phyloP scores from a whole-genome alignment of 164 flowering plant species.

The Stephania yunnanensis region DNA sequence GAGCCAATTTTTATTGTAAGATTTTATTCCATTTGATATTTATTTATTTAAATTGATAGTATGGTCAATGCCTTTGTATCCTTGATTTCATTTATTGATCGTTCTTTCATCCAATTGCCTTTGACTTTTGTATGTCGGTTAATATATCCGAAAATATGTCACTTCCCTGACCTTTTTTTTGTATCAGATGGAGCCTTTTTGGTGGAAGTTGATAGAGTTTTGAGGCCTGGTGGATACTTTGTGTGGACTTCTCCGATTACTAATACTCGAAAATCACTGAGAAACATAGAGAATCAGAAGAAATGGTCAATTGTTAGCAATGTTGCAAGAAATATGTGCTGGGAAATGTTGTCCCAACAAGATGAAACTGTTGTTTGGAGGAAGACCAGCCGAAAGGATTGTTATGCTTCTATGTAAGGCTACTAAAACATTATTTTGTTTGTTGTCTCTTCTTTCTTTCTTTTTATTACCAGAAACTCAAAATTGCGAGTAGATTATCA shows the following conservation, averaged over 20 bases:
- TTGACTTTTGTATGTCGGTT: not conserved
- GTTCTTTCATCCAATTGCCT: not conserved
- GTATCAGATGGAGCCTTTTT: conserved; percentile 73
- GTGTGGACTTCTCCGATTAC: conserved; percentile 95
- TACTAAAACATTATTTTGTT: conserved; percentile 7
- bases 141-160: not conserved
- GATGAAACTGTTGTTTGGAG: conserved; percentile 97
- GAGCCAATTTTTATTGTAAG: no score
- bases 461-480: not conserved
- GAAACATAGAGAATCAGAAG: conserved; percentile 59
- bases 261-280: conserved; percentile 42
- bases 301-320: conserved; percentile 57
- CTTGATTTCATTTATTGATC: not conserved
- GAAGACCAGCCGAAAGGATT: conserved; percentile 62
- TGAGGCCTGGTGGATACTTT: conserved; percentile 96
- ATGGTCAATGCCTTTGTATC: no score
- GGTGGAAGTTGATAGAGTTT: conserved; percentile 84
- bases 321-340: conserved; percentile 69
- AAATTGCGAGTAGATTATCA: not conserved
- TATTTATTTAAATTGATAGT: no score
- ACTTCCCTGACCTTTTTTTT: not conserved
- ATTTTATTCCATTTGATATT: no score
- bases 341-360: conserved; percentile 88
- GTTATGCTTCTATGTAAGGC: conserved; percentile 72
- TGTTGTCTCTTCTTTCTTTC: not conserved